A percentile compares a stretch with the other conserved stretches of the same genome.
Conservation (phyloP, 345 rosid genomes). For the Rhodamnia argentea region DNA sequence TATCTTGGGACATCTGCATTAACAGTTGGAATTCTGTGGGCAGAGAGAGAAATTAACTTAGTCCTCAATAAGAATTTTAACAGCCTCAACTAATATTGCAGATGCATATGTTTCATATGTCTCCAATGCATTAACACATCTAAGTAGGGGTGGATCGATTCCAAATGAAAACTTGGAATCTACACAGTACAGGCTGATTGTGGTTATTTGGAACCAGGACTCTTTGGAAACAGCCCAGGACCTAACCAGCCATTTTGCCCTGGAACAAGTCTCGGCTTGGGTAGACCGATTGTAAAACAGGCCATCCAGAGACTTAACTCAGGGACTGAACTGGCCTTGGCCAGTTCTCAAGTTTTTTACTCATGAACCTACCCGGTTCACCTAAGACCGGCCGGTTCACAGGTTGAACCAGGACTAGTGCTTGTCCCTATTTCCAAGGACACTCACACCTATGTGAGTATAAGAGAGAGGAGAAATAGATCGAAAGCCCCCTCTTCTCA, state of each 20-base stretch:
- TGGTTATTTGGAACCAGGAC: neutral
- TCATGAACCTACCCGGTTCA: neutral
- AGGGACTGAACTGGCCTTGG: neutral
- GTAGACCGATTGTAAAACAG: neutral
- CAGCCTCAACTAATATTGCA: neutral
- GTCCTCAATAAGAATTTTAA: neutral
- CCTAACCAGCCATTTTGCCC: neutral
- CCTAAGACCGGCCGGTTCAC: neutral
- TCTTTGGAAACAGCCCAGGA: too few species aligned
- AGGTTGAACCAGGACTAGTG: neutral
- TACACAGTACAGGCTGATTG: neutral
- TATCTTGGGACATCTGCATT: conserved; percentile 32
- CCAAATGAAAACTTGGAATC: neutral
- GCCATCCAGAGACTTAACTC: neutral
- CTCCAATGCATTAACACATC: neutral
- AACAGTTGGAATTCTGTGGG: conserved; percentile 51
- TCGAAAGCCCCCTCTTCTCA: neutral
- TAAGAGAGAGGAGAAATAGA: neutral
- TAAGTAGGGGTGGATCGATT: neutral
- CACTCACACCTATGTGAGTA: neutral
- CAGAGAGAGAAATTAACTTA: neutral
- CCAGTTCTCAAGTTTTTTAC: neutral
- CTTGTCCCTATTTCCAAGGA: neutral
- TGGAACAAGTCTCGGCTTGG: neutral
- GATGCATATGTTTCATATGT: neutral